Conservation (phyloP, 2,329 filamentous ascomycete genomes). For the Zymoseptoria pseudotritici region DNA sequence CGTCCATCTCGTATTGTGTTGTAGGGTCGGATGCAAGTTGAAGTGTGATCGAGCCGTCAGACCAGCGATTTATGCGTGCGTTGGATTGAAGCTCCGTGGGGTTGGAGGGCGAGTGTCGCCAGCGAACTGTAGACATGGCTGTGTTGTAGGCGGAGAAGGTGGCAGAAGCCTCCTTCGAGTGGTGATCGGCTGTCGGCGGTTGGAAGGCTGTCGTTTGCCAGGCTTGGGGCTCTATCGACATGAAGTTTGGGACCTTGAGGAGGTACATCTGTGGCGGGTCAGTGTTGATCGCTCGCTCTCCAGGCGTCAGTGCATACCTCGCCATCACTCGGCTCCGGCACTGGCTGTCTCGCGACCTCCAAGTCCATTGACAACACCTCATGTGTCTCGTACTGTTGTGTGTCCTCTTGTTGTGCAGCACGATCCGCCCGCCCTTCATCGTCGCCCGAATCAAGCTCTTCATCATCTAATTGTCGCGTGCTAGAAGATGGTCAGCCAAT, state of each 20-base stretch:
- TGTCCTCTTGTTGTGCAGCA: constrained; percentile 43
- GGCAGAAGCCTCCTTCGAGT: constrained; percentile 39
- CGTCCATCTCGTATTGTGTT: constrained; percentile 67
- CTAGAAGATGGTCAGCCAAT: constrained; percentile 6
- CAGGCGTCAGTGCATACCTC: constrained; percentile 44
- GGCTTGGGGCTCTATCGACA: constrained; percentile 60
- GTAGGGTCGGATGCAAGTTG: constrained; percentile 60
- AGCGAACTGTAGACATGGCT: constrained; percentile 61
- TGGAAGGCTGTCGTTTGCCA: constrained; percentile 62
- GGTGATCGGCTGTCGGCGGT: constrained; percentile 53
- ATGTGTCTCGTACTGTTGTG: constrained; percentile 35
- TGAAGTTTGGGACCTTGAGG: constrained; percentile 64
- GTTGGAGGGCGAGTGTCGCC: constrained; percentile 58
- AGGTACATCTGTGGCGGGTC: constrained; percentile 52
- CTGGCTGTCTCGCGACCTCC: constrained; percentile 59
- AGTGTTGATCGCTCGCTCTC: not conserved
- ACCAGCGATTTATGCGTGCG: constrained; percentile 67
- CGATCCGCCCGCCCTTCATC: constrained; percentile 59
- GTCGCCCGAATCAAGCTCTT: constrained; percentile 56
- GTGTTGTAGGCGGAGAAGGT: constrained; percentile 55
- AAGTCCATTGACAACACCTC: constrained; percentile 53
- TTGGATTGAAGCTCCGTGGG: constrained; percentile 66
- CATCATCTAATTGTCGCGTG: constrained; percentile 46
- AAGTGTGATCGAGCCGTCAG: constrained; percentile 68
- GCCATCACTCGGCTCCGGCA: constrained; percentile 64